A percentile compares a stretch with the other conserved stretches of the same genome.
These are phyloP conservation scores for Sarocladium oryzae DNA, from an alignment of 2,329 filamentous ascomycete species.

Conservation along the genomic window DNA sequence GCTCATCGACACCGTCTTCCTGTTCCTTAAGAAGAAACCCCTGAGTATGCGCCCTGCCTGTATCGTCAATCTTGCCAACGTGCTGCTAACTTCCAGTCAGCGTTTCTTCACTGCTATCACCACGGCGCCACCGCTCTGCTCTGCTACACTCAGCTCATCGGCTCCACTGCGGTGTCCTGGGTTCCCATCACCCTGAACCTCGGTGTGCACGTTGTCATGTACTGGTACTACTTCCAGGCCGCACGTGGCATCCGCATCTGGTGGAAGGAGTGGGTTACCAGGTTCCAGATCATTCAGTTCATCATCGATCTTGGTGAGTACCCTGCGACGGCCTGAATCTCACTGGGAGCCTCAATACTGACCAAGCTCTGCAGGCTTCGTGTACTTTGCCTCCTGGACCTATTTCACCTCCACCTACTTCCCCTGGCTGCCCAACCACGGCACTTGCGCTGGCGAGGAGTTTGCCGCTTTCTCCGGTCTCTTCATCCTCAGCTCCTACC, in stretches of 20 bases:
- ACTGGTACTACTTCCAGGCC: constrained; percentile 99
- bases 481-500: constrained; percentile 86
- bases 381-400: constrained; percentile 99
- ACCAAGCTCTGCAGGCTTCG: constrained; percentile 58
- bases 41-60: constrained; percentile 43
- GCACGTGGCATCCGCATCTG: constrained; percentile 91
- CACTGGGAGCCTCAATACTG: background rate
- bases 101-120: constrained; percentile 99
- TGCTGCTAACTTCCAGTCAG: constrained; percentile 25
- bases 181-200: constrained; percentile 90
- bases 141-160: constrained; percentile 95
- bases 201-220: constrained; percentile 95
- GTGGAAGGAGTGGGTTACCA: constrained; percentile 99
- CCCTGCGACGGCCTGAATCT: constrained; percentile 11
- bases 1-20: constrained; percentile 89
- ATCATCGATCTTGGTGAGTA: constrained; percentile 85
- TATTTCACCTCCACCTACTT: constrained; percentile 95
- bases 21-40: constrained; percentile 99
- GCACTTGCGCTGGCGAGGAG: constrained; percentile 89
- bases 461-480: constrained; percentile 93
- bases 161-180: constrained; percentile 90
- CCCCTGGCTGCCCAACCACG: constrained; percentile 72
- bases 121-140: constrained; percentile 94
- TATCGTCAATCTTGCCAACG: constrained; percentile 21
- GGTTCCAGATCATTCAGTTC: constrained; percentile 95